Conservation (phyloP, 495 filamentous ascomycete species). For the Rhypophila decipiens region DNA sequence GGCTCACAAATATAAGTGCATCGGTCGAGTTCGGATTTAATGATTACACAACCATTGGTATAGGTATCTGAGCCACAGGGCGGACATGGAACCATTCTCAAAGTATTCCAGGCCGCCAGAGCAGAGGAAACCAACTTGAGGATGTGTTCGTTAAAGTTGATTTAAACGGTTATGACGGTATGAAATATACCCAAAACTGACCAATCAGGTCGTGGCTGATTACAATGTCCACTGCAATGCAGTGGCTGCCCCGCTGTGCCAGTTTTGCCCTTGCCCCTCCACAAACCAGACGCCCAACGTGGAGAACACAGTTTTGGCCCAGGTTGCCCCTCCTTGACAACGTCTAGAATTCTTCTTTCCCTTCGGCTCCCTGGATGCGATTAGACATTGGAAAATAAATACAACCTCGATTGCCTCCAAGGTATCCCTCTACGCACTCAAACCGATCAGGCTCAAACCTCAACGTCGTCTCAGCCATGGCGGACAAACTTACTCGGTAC, state of each 20-base stretch:
- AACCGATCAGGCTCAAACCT: not conserved
- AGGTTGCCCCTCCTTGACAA: slow-evolving; percentile 14
- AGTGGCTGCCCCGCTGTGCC: not conserved
- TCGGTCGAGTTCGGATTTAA: no score
- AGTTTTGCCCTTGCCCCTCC: slow-evolving; percentile 14
- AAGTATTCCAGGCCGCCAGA: no score
- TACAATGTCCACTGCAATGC: not conserved
- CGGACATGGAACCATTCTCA: no score
- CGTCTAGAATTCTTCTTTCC: not conserved
- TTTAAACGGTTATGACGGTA: no score
- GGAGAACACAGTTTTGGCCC: slow-evolving; percentile 11
- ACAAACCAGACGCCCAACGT: slow-evolving; percentile 8
- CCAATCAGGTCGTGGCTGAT: not conserved
- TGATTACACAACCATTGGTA: no score
- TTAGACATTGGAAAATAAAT: not conserved
- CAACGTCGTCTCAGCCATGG: slow-evolving; percentile 47
- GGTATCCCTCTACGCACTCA: not conserved
- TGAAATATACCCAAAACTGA: no score
- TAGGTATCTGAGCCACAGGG: no score
- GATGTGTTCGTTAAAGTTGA: no score
- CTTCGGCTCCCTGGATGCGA: not conserved
- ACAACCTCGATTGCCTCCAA: slow-evolving; percentile 4
- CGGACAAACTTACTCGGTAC: slow-evolving; percentile 82
- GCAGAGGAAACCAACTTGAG: no score
- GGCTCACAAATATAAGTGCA: no score